phyloP scores from a whole-genome alignment of 371 early-diverging fungal genomes.

The Smittium mucronatum region DNA sequence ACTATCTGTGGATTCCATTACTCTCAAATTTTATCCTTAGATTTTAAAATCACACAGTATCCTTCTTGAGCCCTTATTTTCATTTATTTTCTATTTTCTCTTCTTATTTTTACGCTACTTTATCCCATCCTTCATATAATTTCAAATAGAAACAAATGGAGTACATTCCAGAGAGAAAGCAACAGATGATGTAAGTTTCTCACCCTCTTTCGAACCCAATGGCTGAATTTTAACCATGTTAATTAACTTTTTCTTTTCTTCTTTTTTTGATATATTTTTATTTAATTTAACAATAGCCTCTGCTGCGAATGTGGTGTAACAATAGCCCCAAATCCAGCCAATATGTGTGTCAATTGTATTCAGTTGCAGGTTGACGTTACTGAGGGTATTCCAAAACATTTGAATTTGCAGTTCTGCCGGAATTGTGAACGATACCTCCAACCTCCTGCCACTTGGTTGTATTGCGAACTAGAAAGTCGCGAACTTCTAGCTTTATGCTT shows the following conservation, averaged over 20 bases:
- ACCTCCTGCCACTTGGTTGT: conserved; percentile 87
- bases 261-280: neutral
- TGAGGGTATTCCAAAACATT: conserved; percentile 94
- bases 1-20: too few relatives aligned
- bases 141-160: too few relatives aligned
- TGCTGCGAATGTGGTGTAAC: conserved; percentile 96
- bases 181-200: conserved; percentile 31
- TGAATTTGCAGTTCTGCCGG: conserved; percentile 86
- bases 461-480: conserved; percentile 77
- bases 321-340: conserved; percentile 93
- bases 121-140: too few relatives aligned
- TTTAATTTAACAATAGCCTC: conserved; percentile 30
- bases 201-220: neutral
- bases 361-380: conserved; percentile 92
- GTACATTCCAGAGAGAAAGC: conserved; percentile 27
- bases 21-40: too few relatives aligned
- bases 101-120: too few relatives aligned
- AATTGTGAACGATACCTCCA: conserved; percentile 95
- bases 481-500: conserved; percentile 92
- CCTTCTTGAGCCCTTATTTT: too few relatives aligned
- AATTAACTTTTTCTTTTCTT: neutral
- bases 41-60: too few relatives aligned
- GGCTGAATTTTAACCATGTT: neutral
- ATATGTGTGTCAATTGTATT: conserved; percentile 98
- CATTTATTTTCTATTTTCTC: too few relatives aligned